phyloP scores from a whole-genome alignment of 805 yeast genomes.

The Yarrowia sp. region DNA sequence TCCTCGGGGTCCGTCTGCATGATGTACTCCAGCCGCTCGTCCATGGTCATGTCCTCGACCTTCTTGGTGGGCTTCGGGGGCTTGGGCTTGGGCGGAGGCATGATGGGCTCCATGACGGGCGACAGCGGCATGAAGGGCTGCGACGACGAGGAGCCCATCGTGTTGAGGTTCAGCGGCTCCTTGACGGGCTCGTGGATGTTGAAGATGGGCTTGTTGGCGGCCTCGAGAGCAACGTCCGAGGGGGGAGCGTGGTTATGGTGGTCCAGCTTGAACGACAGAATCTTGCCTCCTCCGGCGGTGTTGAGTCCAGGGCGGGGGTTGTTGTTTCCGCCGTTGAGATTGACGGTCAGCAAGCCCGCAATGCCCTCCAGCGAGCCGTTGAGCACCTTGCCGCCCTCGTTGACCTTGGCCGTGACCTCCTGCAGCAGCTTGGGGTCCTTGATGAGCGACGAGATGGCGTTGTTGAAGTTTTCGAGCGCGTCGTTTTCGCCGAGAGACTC shows the following conservation, averaged over 20 bases:
- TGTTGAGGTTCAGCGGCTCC: neutral
- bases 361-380: conserved; percentile 21
- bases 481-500: conserved; percentile 33
- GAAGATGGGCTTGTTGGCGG: conserved; percentile 21
- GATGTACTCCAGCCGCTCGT: conserved; percentile 23
- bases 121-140: conserved; percentile 5
- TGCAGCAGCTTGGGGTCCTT: conserved; percentile 35
- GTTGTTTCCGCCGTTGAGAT: conserved; percentile 1
- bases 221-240: conserved; percentile 9
- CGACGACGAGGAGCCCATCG: neutral
- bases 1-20: conserved; percentile 25
- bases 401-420: conserved; percentile 32
- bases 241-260: neutral
- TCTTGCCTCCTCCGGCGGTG: conserved; percentile 14
- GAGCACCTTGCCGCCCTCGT: conserved; percentile 25
- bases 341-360: conserved; percentile 17
- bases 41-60: conserved; percentile 25
- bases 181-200: conserved; percentile 21
- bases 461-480: conserved; percentile 32
- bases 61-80: conserved; percentile 21
- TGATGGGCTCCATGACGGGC: neutral
- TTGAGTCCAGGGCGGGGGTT: neutral
- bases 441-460: conserved; percentile 34
- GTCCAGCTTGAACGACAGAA: conserved; percentile 25
- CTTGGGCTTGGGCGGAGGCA: conserved; percentile 18